Conservation (phyloP, 192 early-diverging fungal genomes). For the Rhizophagus sp. region DNA sequence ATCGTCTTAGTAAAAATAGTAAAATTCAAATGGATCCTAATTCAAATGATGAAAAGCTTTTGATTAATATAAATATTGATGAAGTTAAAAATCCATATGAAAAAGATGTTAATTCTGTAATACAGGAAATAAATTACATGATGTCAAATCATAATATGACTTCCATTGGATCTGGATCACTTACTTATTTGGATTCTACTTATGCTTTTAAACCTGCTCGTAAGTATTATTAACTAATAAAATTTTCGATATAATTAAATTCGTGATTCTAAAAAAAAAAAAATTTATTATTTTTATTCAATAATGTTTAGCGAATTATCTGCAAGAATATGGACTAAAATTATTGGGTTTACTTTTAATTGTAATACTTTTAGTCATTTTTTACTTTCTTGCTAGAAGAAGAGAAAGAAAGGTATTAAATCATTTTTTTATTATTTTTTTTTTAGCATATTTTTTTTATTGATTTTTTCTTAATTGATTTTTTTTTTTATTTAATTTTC, state of each 20-base stretch:
- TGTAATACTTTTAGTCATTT: no score
- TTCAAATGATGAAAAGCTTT: background rate
- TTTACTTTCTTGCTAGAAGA: no score
- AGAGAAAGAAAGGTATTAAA: no score
- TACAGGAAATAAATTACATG: background rate
- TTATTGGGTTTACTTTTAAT: background rate
- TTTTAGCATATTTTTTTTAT: no score
- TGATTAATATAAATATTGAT: background rate
- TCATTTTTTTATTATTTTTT: no score
- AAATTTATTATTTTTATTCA: no score
- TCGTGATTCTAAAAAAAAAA: no score
- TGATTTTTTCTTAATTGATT: no score
- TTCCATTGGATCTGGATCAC: background rate
- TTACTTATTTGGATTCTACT: no score
- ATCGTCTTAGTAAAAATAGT: background rate
- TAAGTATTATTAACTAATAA: background rate
- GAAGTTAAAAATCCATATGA: background rate
- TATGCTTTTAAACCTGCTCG: background rate
- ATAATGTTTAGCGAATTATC: background rate
- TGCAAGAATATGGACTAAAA: background rate
- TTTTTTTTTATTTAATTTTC: no score
- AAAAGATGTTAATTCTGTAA: background rate
- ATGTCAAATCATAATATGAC: background rate
- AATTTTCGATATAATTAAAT: no score
- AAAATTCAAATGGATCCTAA: background rate